These are phyloP conservation scores for Metschnikowia drakensbergensis DNA, from an alignment of 805 yeast genomes.

Conservation along the genomic window DNA sequence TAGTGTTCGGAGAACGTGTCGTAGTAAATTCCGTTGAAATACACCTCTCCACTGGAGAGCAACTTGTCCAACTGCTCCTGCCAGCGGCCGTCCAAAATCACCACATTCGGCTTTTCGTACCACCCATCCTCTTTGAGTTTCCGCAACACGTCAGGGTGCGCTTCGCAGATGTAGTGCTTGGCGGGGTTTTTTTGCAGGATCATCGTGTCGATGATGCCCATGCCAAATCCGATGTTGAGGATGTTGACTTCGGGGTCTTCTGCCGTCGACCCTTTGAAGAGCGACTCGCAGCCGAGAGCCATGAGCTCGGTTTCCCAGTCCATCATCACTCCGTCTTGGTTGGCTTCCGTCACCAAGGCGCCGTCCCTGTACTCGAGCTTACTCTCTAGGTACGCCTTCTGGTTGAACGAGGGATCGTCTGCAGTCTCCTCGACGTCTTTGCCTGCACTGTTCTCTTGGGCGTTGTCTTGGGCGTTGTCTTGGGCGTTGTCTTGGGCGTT, in stretches of 20 bases:
- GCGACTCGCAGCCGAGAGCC: constrained; percentile 72
- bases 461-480: no score
- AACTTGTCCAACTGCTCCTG: constrained; percentile 72
- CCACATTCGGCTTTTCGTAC: constrained; percentile 70
- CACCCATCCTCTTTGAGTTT: constrained; percentile 75
- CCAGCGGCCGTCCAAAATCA: constrained; percentile 86
- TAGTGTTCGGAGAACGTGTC: constrained; percentile 94
- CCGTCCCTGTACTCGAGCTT: constrained; percentile 63
- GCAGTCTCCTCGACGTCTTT: not conserved
- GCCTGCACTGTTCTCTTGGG: constrained; percentile 3
- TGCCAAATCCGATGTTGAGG: constrained; percentile 89
- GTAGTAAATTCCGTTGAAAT: constrained; percentile 87
- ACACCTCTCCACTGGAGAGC: constrained; percentile 57
- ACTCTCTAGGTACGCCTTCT: constrained; percentile 59
- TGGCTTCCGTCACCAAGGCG: constrained; percentile 67
- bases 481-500: not conserved
- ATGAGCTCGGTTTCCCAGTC: constrained; percentile 86
- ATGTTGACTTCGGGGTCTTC: constrained; percentile 46
- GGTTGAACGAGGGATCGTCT: constrained; percentile 58
- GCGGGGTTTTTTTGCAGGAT: constrained; percentile 51
- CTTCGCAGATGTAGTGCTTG: constrained; percentile 85
- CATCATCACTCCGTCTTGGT: constrained; percentile 95
- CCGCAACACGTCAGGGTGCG: constrained; percentile 84
- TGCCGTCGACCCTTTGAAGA: constrained; percentile 46
- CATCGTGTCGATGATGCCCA: constrained; percentile 90